Evolutionary conservation across 331 rosid genomes (phyloP), one percentile per base, ranked within the genome.

Genomic region (Telfairia occidentalis): DNA sequence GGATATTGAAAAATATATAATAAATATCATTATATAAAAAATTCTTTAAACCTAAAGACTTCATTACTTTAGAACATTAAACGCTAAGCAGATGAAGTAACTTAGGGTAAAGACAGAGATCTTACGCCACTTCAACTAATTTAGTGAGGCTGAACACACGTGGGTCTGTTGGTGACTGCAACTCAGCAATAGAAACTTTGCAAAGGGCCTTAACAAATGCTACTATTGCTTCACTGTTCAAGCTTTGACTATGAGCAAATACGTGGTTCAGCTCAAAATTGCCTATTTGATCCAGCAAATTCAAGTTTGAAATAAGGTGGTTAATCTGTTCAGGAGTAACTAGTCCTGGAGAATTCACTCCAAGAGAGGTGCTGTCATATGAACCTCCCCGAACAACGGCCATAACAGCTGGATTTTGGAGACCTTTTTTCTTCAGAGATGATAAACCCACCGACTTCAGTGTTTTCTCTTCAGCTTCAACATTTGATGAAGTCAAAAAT

Each of bases 341-440:
- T 73, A 88, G 79, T 82, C 92, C 90, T 37, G 97, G 83, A 82
- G 96, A 66, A 48, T 86, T 92, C 59, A 78, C 84, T 81, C 97
- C 91, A 65, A 81, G 76, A 76, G 89, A 84, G 60, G 99, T 90
- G 82, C 97, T 95, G 67, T 95, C 99, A 80, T 95, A 94, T 37
- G 99, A 92, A 83, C 99, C 86, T 72, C 99, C 99, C 46, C 99
- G 97, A 81, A 95, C 96, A 50, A 95, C 96, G 67, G 99, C 99
- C 80, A 83, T 83, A 87, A 95, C 85, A 80, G 97, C 99, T 34
- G 90, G 97, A 90, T 92, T 92, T 81, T 87, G 99, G 76, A 90
- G 82, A 74, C 92, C 87, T 74, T 86, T 92, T 86, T 76, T 87
- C 87, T 86, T 95, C 65, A 94, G 88, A 78, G 92, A 80, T 77